Base-by-base conservation (phyloP, 805 yeast species). In the Isabelozyma pseudorhagii region DNA sequence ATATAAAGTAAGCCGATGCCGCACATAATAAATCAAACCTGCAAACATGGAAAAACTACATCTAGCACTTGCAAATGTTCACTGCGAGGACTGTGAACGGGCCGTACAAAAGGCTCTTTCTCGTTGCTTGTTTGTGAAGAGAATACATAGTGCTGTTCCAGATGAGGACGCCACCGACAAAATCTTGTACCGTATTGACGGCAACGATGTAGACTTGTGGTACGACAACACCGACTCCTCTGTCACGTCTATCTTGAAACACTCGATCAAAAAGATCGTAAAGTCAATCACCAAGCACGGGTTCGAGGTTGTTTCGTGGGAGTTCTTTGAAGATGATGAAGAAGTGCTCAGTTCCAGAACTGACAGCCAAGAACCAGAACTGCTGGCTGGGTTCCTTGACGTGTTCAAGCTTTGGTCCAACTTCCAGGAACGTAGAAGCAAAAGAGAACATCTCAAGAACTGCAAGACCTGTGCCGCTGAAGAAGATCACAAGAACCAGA, bases 81-180 rank as follows among this genome's bases (percentile, higher is more conserved):
- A 83, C 58, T 83, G 88, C 57, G 67, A 66, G 3, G 78, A 77
- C 38, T 83, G 88, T 57, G 78, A 74, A 51, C 53, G 54, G 3
- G 61, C 72, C 10, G 68, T 83, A 31, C 36, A 31, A 31, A 31
- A 31, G 36, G 36, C 36, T 31, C 36, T 31, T 13, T 10, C 36
- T 8, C 36, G 36, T 4, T 31, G 4, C 36, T 31, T 31, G 36
- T 31, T 10, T 31, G 36, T 31, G 10, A 31, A 17, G 15, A 10
- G 41, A 17, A 39, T 18, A 11, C 5, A 15, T 14, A n/a, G 11
- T 27, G 11, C 44, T 5, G 18, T 15, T 11, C 45, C 42, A 8
- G 31, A n/a, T 15, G 40, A 18, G 11, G 39, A 11, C 5, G 50
- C 46, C 9, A 45, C 42, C 10, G 50, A 50, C 14, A 45, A 47